These are phyloP conservation scores for Eucalyptus regnans DNA, from an alignment of 345 rosid species.

Conservation along the genomic window DNA sequence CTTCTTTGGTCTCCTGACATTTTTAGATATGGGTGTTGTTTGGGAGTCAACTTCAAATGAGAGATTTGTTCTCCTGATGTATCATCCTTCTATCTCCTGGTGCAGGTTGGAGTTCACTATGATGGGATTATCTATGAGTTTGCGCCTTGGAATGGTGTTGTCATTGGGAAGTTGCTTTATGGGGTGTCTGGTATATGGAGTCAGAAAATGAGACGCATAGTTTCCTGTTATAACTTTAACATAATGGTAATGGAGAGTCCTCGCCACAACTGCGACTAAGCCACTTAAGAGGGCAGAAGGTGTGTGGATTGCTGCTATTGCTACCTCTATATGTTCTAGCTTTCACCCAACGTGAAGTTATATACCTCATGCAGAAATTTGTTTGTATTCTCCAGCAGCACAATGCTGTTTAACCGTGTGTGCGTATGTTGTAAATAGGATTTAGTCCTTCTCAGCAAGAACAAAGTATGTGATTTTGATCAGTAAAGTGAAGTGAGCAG, in stretches of 20 bases:
- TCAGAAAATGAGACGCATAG: conserved; percentile 59
- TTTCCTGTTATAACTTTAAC: background rate
- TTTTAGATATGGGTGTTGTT: background rate
- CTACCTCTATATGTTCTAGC: background rate
- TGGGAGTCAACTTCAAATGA: background rate
- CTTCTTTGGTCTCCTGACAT: too few relatives aligned
- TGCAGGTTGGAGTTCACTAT: conserved; percentile 89
- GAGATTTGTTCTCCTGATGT: background rate
- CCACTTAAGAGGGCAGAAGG: background rate
- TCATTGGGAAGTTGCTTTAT: conserved; percentile 47
- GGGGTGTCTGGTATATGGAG: conserved; percentile 77
- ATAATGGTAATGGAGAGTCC: background rate
- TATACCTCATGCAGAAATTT: background rate
- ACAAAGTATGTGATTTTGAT: background rate
- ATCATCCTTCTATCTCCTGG: background rate
- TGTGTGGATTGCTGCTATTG: background rate
- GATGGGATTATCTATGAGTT: conserved; percentile 73
- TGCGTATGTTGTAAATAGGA: background rate
- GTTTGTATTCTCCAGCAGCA: background rate
- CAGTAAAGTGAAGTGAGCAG: background rate
- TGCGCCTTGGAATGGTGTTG: conserved; percentile 84
- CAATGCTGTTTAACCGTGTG: background rate
- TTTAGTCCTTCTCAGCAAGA: background rate
- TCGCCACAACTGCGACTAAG: background rate
- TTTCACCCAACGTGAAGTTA: background rate